Evolutionary conservation across 495 filamentous ascomycete species (phyloP).

Genomic region (Penicillium paxilli): DNA sequence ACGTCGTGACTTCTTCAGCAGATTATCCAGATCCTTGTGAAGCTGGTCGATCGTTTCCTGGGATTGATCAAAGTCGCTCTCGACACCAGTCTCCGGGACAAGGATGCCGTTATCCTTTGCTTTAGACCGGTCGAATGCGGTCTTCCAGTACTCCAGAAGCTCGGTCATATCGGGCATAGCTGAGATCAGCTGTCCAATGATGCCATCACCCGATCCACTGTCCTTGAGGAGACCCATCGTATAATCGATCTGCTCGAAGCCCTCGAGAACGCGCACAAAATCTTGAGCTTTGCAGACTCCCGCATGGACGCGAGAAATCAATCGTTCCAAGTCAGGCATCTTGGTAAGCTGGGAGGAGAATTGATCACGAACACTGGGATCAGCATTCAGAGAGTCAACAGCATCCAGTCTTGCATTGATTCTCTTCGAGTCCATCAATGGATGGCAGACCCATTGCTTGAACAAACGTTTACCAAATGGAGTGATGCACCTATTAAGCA

Average conservation of each 20-base stretch:
- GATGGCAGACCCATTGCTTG: slow-evolving; percentile 97
- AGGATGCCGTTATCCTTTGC: slow-evolving; percentile 75
- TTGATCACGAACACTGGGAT: slow-evolving; percentile 71
- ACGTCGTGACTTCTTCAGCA: slow-evolving; percentile 69
- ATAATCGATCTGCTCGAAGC: slow-evolving; percentile 95
- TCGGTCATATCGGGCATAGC: slow-evolving; percentile 81
- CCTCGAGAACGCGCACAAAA: slow-evolving; percentile 91
- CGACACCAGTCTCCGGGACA: slow-evolving; percentile 85
- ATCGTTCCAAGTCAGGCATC: slow-evolving; percentile 90
- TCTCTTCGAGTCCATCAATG: slow-evolving; percentile 76
- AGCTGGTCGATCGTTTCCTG: slow-evolving; percentile 74
- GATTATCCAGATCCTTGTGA: slow-evolving; percentile 65
- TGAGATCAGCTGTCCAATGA: slow-evolving; percentile 79
- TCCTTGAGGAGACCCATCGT: slow-evolving; percentile 75
- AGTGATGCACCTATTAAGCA: slow-evolving; percentile 92
- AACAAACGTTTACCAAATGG: slow-evolving; percentile 97
- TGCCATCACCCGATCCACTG: slow-evolving; percentile 69
- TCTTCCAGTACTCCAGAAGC: slow-evolving; percentile 82
- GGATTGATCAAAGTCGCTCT: slow-evolving; percentile 89
- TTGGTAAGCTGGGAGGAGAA: slow-evolving; percentile 83
- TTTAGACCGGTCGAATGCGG: slow-evolving; percentile 83
- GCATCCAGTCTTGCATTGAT: slow-evolving; percentile 97
- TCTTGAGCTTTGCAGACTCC: slow-evolving; percentile 83
- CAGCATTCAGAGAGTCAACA: slow-evolving; percentile 87
- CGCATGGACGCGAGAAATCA: slow-evolving; percentile 94